A percentile compares a stretch with the other conserved stretches of the same genome.
These are phyloP conservation scores for Fusarium sp. DNA, from an alignment of 2,329 filamentous ascomycete genomes.

Conservation along the genomic window DNA sequence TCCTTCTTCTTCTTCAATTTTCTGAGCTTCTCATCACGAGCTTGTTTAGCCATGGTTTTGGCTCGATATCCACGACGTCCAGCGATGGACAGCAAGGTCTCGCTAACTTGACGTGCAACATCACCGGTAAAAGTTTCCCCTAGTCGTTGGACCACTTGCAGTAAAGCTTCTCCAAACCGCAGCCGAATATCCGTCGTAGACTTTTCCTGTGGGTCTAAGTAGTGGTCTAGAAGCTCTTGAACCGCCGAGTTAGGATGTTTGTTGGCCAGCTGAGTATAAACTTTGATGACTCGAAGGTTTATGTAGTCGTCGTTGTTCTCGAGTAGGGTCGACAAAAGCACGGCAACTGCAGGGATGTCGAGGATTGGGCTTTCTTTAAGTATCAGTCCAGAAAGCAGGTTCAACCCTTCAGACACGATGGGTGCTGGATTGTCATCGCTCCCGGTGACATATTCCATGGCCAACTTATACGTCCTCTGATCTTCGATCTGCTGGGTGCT, in stretches of 20 bases:
- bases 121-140: constrained; percentile 65
- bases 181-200: constrained; percentile 69
- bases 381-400: constrained; percentile 68
- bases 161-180: constrained; percentile 73
- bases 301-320: constrained; percentile 76
- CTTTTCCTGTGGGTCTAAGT: constrained; percentile 71
- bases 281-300: constrained; percentile 72
- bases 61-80: constrained; percentile 69
- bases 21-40: constrained; percentile 58
- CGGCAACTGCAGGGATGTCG: constrained; percentile 72
- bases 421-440: constrained; percentile 70
- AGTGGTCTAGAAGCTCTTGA: constrained; percentile 72
- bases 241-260: constrained; percentile 70
- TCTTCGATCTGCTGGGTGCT: constrained; percentile 65
- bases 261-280: constrained; percentile 69
- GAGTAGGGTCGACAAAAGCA: constrained; percentile 71
- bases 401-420: constrained; percentile 72
- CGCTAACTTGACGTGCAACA: constrained; percentile 60
- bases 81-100: constrained; percentile 70
- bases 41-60: constrained; percentile 67
- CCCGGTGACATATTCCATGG: constrained; percentile 69
- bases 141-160: constrained; percentile 70
- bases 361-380: constrained; percentile 64
- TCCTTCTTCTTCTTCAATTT: constrained; percentile 59
- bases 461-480: constrained; percentile 68